phyloP scores from a whole-genome alignment of 345 rosid genomes.

The Heritiera littoralis region DNA sequence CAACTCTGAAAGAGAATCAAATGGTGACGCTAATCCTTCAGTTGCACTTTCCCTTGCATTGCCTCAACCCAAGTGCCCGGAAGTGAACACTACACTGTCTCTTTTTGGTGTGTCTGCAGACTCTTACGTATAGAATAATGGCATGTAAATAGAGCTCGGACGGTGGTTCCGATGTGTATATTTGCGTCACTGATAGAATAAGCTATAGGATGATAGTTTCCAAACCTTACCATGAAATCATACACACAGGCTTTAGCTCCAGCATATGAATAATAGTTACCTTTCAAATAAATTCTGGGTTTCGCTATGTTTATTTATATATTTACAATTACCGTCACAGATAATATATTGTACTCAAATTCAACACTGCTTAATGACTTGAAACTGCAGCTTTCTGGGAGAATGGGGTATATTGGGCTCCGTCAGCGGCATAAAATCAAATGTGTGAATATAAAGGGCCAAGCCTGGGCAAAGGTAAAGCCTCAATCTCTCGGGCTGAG shows the following conservation, averaged over 20 bases:
- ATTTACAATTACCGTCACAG: background rate
- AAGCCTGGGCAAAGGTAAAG: no score
- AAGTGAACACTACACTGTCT: conserved; percentile 15
- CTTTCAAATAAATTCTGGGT: background rate
- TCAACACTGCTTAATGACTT: no score
- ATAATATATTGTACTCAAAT: no score
- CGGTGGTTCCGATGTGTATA: background rate
- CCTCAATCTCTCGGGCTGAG: no score
- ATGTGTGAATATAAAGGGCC: no score
- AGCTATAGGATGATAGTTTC: background rate
- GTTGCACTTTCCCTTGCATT: conserved; percentile 23
- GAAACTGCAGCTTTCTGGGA: no score
- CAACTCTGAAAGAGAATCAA: background rate
- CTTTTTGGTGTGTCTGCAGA: background rate
- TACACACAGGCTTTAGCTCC: background rate
- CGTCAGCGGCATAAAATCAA: no score
- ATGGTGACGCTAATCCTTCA: background rate
- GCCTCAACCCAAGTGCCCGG: background rate
- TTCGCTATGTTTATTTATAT: background rate
- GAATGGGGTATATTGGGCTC: no score
- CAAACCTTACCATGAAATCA: background rate
- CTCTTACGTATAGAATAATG: background rate
- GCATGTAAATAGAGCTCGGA: background rate
- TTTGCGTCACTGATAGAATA: no score
- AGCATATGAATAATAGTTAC: background rate